A percentile compares a stretch with the other conserved stretches of the same genome.
phyloP scores from a whole-genome alignment of 306 rosid species.

The Herpetospermum pedunculosum region DNA sequence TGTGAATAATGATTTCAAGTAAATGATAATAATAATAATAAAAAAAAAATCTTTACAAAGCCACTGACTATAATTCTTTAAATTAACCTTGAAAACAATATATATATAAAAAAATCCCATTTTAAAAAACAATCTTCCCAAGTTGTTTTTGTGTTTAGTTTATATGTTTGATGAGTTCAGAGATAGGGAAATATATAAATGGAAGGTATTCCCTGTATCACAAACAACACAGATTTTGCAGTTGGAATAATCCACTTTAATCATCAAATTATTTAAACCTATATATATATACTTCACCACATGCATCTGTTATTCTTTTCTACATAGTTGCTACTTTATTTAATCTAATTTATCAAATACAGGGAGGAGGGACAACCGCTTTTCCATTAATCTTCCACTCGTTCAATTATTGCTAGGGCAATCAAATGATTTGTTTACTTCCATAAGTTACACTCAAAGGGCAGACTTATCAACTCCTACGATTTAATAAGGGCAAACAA shows the following conservation, averaged over 20 bases:
- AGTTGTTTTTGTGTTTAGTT: background rate
- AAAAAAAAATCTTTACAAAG: background rate
- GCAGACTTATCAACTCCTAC: no score
- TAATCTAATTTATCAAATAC: background rate
- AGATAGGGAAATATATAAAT: background rate
- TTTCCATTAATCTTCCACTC: no score
- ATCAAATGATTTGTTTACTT: no score
- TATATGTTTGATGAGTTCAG: background rate
- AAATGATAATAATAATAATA: background rate
- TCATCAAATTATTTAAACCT: background rate
- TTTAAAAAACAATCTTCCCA: background rate
- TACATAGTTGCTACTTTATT: background rate
- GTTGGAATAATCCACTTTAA: conserved; percentile 8
- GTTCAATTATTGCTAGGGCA: no score
- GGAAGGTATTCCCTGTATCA: background rate
- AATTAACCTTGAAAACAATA: no score
- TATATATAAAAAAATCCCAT: background rate
- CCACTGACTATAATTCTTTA: background rate
- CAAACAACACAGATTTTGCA: background rate
- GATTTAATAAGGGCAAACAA: no score
- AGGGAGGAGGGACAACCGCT: no score
- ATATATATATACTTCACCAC: conserved; percentile 2
- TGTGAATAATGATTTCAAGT: background rate
- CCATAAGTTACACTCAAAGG: no score
- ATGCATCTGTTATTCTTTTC: conserved; percentile 3